Conservation (phyloP, 2,329 filamentous ascomycete genomes). For the Aspergillus phoenicis region DNA sequence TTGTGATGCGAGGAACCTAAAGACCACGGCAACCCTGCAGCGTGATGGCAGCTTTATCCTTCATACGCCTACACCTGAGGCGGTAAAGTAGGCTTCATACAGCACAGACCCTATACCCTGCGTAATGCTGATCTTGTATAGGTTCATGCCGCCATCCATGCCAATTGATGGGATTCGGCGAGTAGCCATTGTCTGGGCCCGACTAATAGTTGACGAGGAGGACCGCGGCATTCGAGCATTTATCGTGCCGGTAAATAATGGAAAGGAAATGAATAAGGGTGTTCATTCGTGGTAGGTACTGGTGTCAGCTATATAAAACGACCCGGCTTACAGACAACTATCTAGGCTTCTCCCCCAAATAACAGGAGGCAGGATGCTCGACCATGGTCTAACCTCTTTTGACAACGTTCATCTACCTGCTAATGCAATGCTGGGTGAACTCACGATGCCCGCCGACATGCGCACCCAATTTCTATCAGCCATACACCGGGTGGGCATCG, state of each 20-base stretch:
- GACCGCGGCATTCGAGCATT: constrained; percentile 22
- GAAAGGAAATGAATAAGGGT: constrained; percentile 15
- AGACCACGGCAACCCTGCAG: constrained; percentile 16
- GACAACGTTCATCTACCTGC: constrained; percentile 17
- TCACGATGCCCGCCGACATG: constrained; percentile 10
- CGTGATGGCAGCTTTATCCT: constrained; percentile 12
- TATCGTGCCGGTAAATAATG: constrained; percentile 20
- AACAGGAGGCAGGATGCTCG: constrained; percentile 14
- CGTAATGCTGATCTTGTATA: not conserved
- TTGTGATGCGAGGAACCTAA: constrained; percentile 15
- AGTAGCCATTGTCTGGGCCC: constrained; percentile 22
- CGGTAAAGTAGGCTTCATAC: not conserved
- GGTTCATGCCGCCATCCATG: constrained; percentile 24
- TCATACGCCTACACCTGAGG: not conserved
- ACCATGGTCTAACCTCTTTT: constrained; percentile 25
- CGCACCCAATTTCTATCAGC: not conserved
- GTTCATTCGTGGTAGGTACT: not conserved
- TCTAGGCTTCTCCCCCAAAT: constrained; percentile 13
- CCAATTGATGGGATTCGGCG: constrained; percentile 13
- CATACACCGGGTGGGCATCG: not conserved
- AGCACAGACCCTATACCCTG: too few relatives aligned
- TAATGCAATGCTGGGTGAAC: constrained; percentile 15
- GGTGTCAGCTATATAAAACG: too few relatives aligned
- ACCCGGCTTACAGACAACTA: too few relatives aligned
- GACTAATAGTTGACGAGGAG: constrained; percentile 20